Percentiles rank a stretch among this genome's conserved stretches.
Conservation (phyloP, 2,329 filamentous ascomycete species). For the Talaromyces piceae region DNA sequence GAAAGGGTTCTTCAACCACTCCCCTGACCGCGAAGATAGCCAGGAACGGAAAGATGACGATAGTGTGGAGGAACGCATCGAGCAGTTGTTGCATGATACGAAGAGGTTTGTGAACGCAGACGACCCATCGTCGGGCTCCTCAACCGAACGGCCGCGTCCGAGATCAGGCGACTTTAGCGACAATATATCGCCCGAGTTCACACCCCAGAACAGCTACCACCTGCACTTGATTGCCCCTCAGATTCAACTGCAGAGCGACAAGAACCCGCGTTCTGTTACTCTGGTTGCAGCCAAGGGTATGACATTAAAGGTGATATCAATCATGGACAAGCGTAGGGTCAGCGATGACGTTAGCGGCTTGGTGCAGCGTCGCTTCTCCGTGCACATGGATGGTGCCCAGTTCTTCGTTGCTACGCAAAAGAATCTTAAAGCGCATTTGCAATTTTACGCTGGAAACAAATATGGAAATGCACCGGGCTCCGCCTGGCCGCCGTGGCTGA, state of each 20-base stretch:
- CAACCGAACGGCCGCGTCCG: conserved; percentile 23
- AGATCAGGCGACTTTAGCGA: conserved; percentile 50
- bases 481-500: conserved; percentile 96
- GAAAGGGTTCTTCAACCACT: conserved; percentile 12
- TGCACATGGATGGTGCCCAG: conserved; percentile 95
- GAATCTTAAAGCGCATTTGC: conserved; percentile 78
- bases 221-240: conserved; percentile 92
- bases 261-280: conserved; percentile 93
- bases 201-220: conserved; percentile 87
- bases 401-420: conserved; percentile 97
- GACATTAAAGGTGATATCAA: conserved; percentile 94
- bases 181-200: conserved; percentile 80
- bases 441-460: conserved; percentile 87
- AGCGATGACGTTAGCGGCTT: conserved; percentile 90
- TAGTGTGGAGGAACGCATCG: conserved; percentile 76
- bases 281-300: conserved; percentile 96
- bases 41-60: conserved; percentile 51
- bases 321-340: conserved; percentile 93
- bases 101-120: conserved; percentile 73
- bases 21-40: conserved; percentile 5
- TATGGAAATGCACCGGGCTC: conserved; percentile 81
- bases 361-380: conserved; percentile 85
- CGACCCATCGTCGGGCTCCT: conserved; percentile 43
- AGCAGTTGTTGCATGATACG: conserved; percentile 75
- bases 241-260: conserved; percentile 96